These are phyloP conservation scores for Capsaspora owczarzaki DNA, from an alignment of 78 protist genomes.

Conservation along the genomic window DNA sequence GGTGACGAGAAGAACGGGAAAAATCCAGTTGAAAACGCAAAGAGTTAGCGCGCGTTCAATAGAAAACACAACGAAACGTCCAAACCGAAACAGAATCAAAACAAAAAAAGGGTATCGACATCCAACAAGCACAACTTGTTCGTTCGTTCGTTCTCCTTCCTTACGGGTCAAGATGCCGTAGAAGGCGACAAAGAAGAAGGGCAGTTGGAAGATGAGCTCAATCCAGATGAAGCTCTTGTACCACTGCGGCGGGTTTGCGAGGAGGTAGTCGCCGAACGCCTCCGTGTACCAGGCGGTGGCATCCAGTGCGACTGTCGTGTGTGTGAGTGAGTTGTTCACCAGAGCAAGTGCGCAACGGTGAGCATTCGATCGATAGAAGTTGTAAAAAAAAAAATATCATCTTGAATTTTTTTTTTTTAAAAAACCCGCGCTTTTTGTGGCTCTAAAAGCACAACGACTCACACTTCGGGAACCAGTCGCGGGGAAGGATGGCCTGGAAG, in stretches of 20 bases:
- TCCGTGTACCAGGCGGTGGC: background rate
- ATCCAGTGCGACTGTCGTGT: background rate
- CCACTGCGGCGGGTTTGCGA: conserved; percentile 16
- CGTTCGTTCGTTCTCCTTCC: background rate
- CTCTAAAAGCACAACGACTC: background rate
- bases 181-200: conserved; percentile 17
- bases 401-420: background rate
- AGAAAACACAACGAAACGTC: too few species aligned
- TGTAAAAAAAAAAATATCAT: too few species aligned
- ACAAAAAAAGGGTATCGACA: background rate
- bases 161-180: conserved; percentile 4
- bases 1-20: background rate
- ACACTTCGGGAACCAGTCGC: background rate
- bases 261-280: conserved; percentile 12
- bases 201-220: conserved; percentile 22
- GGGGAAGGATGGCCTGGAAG: conserved; percentile 13
- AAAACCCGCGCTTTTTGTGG: background rate
- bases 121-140: background rate
- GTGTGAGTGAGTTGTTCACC: background rate
- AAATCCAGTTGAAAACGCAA: background rate
- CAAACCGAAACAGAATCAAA: background rate
- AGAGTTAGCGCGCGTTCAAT: background rate
- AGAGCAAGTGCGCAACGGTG: too few species aligned
- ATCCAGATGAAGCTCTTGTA: background rate
- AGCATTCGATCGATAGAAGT: too few species aligned